phyloP scores from a whole-genome alignment of 768 basidiomycete genomes.

The Coprinopsis sp. region DNA sequence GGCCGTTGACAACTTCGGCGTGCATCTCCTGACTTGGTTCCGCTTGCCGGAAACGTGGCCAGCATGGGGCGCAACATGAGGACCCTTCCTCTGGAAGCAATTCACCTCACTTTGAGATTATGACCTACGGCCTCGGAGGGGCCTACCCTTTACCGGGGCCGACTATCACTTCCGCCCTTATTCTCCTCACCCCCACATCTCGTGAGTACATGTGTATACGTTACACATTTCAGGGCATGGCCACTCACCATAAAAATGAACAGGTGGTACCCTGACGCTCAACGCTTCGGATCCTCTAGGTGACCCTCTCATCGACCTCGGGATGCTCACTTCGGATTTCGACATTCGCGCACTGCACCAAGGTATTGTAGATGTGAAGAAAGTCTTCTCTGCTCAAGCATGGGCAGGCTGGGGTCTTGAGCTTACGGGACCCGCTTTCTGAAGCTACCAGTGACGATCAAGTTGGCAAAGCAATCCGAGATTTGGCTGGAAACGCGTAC shows the following conservation, averaged over 20 bases:
- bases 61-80: conserved; percentile 1
- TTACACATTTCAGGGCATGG: background rate
- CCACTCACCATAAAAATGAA: background rate
- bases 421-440: conserved; percentile 4
- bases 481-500: background rate
- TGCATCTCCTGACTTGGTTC: conserved; percentile 8
- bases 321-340: conserved; percentile 16
- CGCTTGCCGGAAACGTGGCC: conserved; percentile 18
- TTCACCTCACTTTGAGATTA: conserved; percentile 11
- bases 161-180: background rate
- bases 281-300: conserved; percentile 15
- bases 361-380: conserved; percentile 12
- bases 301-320: conserved; percentile 22
- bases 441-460: conserved; percentile 3
- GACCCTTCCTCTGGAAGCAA: conserved; percentile 11
- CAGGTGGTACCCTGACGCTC: background rate
- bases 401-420: conserved; percentile 16
- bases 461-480: conserved; percentile 1
- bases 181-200: conserved; percentile 4
- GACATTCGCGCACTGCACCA: conserved; percentile 20
- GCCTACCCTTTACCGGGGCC: background rate
- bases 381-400: conserved; percentile 15
- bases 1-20: conserved; percentile 7
- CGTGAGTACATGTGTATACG: background rate
- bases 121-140: conserved; percentile 3